These are phyloP conservation scores for Taiozyma sp. DNA, from an alignment of 1,139 yeast species.

Conservation along the genomic window DNA sequence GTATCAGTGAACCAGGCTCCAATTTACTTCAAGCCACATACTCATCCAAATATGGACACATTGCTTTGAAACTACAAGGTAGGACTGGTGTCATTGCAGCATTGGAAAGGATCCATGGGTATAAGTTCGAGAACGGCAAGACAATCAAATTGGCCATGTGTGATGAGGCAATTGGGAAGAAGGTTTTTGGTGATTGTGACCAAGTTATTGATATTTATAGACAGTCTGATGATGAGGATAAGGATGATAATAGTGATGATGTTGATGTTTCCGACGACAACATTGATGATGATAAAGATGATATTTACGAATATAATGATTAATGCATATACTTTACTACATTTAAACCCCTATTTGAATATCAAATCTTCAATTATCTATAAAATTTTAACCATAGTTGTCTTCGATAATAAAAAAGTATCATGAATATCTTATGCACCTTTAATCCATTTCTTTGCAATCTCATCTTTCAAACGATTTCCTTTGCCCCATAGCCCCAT, in stretches of 20 bases:
- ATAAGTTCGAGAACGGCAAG: background rate
- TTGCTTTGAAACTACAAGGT: background rate
- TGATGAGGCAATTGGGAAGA: constrained; percentile 3
- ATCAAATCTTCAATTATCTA: background rate
- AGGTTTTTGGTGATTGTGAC: background rate
- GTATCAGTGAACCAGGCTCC: background rate
- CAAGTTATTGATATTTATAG: background rate
- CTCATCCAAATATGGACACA: background rate
- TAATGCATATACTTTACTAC: too few relatives aligned
- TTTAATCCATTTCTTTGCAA: constrained; percentile 46
- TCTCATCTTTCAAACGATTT: constrained; percentile 41
- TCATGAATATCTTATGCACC: constrained; percentile 20
- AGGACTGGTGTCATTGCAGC: background rate
- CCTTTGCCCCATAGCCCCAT: constrained; percentile 60
- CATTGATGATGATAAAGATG: constrained; percentile 1
- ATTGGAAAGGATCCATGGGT: constrained; percentile 1
- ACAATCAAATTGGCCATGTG: background rate
- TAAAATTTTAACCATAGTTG: background rate
- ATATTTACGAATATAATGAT: constrained; percentile 1
- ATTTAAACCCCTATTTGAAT: too few relatives aligned
- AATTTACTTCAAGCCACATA: background rate
- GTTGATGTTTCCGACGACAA: background rate
- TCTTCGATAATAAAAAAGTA: background rate
- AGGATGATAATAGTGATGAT: background rate
- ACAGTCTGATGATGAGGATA: background rate